Base-by-base conservation (phyloP, 1,284 basidiomycete species). In the Rhodotorula sp. region DNA sequence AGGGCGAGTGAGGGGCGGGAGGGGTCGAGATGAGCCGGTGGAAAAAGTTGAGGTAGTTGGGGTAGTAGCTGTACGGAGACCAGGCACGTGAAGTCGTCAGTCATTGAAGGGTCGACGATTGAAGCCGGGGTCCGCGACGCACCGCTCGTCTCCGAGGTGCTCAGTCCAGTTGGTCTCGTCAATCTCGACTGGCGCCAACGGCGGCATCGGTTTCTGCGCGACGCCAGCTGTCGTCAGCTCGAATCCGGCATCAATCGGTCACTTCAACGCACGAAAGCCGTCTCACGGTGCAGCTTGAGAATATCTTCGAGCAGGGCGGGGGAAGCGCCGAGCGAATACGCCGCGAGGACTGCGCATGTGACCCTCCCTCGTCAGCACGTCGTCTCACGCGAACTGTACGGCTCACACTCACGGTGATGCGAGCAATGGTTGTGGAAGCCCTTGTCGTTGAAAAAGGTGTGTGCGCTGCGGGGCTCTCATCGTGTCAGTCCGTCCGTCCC, bases 351-450 rank as follows among this genome's bases (percentile, higher is more conserved):
- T 64, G 63, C 26, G 40, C 44, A 68, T 3, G 34, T 52, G 37
- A 57, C 37, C 16, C 2, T 4, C 37, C 1, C 22, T 30, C 13
- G 13, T 13, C 24, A 20, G 34, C 9, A 16, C 22, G 28, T 18
- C n/a, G 20, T 20, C 22, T 16, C 16, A 18, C 8, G 13, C 28
- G 24, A 28, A 40, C 11, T 13, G 13, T 9, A 10, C 37, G 16
- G 10, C 40, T 6, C 40, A 18, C 40, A 44, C 71, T n/a, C 22
- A 70, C 71, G 62, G 44, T 73, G 72, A 34, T 73, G 72, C 16
- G 72, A 64, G 50, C 64, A 62, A 60, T 77, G 76, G 58, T 77
- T 77, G 73, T 77, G 76, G 56, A 77, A 72, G 24, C 76, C 76
- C 54, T 69, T 65, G 53, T 74, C 69, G 51, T 71, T 76, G 69